Conservation (phyloP, 1,284 basidiomycete species). For the Malassezia pachydermatis region DNA sequence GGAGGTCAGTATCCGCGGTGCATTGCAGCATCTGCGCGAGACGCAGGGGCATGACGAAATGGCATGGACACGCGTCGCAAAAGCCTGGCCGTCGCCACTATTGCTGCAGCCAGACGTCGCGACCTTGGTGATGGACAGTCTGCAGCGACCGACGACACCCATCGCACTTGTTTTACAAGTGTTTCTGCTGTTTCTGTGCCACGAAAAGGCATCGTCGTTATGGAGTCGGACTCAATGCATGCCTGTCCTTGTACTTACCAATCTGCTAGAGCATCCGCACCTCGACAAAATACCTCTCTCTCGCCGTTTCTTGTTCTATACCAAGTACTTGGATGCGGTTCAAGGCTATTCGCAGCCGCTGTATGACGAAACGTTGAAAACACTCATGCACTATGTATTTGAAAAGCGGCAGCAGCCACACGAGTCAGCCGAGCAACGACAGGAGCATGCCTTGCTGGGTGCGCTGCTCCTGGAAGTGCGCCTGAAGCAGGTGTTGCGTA, state of each 20-base stretch:
- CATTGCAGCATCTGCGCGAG: too few relatives aligned
- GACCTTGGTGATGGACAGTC: not conserved
- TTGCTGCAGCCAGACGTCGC: too few relatives aligned
- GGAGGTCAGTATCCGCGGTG: too few relatives aligned
- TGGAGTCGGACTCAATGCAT: not conserved
- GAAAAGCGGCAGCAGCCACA: slow-evolving; percentile 38
- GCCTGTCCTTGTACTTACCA: slow-evolving; percentile 22
- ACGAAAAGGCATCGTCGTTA: not conserved
- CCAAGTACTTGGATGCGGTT: slow-evolving; percentile 29
- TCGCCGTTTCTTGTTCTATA: slow-evolving; percentile 24
- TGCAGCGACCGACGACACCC: not conserved
- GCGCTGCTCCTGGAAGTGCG: slow-evolving; percentile 12
- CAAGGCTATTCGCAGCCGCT: slow-evolving; percentile 12
- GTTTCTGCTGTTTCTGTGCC: not conserved
- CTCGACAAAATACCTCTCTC: slow-evolving; percentile 15
- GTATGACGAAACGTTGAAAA: slow-evolving; percentile 33
- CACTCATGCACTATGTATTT: slow-evolving; percentile 34
- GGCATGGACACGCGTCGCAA: too few relatives aligned
- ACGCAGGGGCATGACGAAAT: too few relatives aligned
- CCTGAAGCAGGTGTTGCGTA: slow-evolving; percentile 21
- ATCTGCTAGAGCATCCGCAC: slow-evolving; percentile 33
- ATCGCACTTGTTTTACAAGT: not conserved
- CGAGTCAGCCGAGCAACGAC: slow-evolving; percentile 15
- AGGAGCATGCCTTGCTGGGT: not conserved
- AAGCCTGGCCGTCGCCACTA: too few relatives aligned